These are phyloP conservation scores for Boletus barrowsii DNA, from an alignment of 768 basidiomycete genomes.

Conservation along the genomic window DNA sequence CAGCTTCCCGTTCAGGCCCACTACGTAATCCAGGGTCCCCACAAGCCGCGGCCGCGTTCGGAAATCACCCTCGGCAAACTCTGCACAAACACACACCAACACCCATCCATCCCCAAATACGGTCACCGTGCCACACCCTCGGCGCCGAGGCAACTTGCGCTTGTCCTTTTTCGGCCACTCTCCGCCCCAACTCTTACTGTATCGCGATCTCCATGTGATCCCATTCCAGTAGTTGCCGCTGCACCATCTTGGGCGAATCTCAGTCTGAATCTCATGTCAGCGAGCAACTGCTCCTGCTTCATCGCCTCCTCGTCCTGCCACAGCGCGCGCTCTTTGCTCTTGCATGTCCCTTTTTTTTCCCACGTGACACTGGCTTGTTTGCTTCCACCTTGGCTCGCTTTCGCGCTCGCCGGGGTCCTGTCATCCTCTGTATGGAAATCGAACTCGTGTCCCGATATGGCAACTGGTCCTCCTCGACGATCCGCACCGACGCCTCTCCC, in stretches of 20 bases:
- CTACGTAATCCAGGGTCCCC: slow-evolving; percentile 35
- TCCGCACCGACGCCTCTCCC: slow-evolving; percentile 27
- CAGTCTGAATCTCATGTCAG: slow-evolving; percentile 29
- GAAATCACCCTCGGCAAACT: slow-evolving; percentile 39
- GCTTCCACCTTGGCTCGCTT: slow-evolving; percentile 30
- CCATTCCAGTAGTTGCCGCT: slow-evolving; percentile 31
- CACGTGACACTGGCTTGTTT: slow-evolving; percentile 10
- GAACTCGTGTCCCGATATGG: slow-evolving; percentile 18
- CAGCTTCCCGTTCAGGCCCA: slow-evolving; percentile 24
- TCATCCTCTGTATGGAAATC: slow-evolving; percentile 19
- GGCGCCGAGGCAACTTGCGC: slow-evolving; percentile 38
- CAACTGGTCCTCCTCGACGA: slow-evolving; percentile 22
- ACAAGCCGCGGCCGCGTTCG: slow-evolving; percentile 38
- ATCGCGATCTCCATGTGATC: slow-evolving; percentile 34
- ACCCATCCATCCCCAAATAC: slow-evolving; percentile 18
- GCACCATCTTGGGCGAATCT: slow-evolving; percentile 34
- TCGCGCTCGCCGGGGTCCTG: slow-evolving; percentile 29
- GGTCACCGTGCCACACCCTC: slow-evolving; percentile 34
- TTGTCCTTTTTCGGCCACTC: slow-evolving; percentile 29
- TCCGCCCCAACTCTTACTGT: slow-evolving; percentile 31
- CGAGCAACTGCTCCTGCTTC: slow-evolving; percentile 16
- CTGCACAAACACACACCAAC: slow-evolving; percentile 21
- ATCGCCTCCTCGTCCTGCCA: slow-evolving; percentile 23
- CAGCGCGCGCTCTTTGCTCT: slow-evolving; percentile 27
- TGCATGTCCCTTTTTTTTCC: too few relatives aligned